Percentiles rank a stretch among this genome's conserved stretches.
Conservation (phyloP, 306 rosid genomes). For the Cucumis melo region DNA sequence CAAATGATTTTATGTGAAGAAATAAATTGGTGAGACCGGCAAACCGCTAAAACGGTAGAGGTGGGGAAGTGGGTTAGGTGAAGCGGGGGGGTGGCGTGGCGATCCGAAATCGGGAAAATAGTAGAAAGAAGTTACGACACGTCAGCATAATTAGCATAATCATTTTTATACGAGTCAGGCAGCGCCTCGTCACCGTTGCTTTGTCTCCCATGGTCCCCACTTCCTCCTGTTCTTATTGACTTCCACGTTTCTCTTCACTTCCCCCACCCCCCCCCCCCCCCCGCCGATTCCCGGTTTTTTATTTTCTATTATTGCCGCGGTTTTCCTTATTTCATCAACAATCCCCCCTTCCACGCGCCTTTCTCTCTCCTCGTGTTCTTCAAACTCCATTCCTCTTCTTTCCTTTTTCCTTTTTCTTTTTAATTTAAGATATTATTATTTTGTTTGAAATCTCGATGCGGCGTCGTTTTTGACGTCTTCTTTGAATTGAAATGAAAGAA, state of each 20-base stretch:
- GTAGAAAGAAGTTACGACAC: neutral
- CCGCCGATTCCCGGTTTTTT: slow-evolving; percentile 3
- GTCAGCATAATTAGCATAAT: neutral
- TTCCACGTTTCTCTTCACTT: neutral
- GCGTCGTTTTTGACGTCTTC: neutral
- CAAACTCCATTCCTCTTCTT: neutral
- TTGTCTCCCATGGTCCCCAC: slow-evolving; percentile 20
- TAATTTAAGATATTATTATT: too few relatives aligned
- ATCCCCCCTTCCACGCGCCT: neutral
- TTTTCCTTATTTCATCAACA: neutral
- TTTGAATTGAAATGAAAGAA: neutral
- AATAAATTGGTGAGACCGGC: neutral
- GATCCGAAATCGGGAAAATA: slow-evolving; percentile 26
- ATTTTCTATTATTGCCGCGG: neutral
- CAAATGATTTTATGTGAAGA: too few relatives aligned
- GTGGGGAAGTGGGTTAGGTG: neutral
- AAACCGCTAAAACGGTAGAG: neutral
- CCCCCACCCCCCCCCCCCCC: slow-evolving; percentile 3
- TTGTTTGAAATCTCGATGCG: neutral
- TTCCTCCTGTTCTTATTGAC: neutral
- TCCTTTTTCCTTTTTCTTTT: neutral
- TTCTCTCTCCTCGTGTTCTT: neutral
- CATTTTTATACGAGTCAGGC: slow-evolving; percentile 7
- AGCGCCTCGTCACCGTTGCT: slow-evolving; percentile 35
- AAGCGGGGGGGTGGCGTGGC: slow-evolving; percentile 33